These are phyloP conservation scores for Vitis rotundifolia DNA, from an alignment of 164 flowering plant species.

Conservation along the genomic window DNA sequence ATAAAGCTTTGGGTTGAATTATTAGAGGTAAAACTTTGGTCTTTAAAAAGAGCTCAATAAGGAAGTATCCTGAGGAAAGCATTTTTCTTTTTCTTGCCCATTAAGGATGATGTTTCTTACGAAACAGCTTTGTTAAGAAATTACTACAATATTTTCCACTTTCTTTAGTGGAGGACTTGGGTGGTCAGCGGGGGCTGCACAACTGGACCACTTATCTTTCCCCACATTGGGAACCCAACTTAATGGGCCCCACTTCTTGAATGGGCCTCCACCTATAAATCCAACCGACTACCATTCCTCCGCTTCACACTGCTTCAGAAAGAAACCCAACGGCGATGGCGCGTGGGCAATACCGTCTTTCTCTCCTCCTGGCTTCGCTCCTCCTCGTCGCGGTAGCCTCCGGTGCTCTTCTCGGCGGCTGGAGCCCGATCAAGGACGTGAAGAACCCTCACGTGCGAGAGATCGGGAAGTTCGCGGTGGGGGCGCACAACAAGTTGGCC, in stretches of 20 bases:
- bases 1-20: too few species aligned
- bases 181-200: too few species aligned
- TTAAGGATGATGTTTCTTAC: too few species aligned
- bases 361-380: conserved; percentile 2
- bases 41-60: too few species aligned
- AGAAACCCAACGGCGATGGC: neutral
- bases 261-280: neutral
- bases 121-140: too few species aligned
- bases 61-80: too few species aligned
- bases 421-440: conserved; percentile 29
- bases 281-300: neutral
- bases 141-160: too few species aligned
- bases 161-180: too few species aligned
- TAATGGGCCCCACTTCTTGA: neutral
- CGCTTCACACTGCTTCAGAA: neutral
- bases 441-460: conserved; percentile 33
- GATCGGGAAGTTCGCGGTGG: conserved; percentile 41
- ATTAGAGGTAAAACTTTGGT: too few species aligned
- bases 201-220: too few species aligned
- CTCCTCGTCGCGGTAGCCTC: conserved; percentile 1
- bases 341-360: neutral
- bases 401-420: conserved; percentile 17
- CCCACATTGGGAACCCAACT: too few species aligned
- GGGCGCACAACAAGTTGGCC: conserved; percentile 33
- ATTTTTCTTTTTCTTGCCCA: too few species aligned